These are phyloP conservation scores for Leishmania major DNA, from an alignment of 208 protist genomes.

Conservation along the genomic window DNA sequence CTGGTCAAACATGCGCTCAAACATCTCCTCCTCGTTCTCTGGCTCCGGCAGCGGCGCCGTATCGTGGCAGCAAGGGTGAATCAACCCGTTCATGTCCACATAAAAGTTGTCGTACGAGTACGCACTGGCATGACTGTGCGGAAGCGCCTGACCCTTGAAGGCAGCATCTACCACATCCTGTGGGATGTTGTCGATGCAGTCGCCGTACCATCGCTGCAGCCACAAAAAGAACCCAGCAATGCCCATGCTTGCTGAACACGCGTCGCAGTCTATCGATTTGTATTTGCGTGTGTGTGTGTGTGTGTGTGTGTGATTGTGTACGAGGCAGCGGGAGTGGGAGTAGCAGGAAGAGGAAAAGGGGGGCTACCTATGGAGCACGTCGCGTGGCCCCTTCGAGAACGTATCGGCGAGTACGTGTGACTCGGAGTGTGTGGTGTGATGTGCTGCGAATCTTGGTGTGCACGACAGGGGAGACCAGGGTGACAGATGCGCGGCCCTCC, in stretches of 20 bases:
- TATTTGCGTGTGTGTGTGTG: background rate
- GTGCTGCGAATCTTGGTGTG: background rate
- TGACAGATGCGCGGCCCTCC: background rate
- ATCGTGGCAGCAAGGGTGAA: constrained; percentile 99
- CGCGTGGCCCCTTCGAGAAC: background rate
- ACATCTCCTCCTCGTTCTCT: constrained; percentile 92
- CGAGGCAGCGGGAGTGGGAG: background rate
- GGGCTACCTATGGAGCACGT: background rate
- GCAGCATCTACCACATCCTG: constrained; percentile 65
- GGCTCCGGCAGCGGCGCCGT: constrained; percentile 87
- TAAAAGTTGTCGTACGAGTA: constrained; percentile 98
- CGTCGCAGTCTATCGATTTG: background rate
- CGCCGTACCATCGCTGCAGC: constrained; percentile 81
- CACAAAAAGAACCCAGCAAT: constrained; percentile 92
- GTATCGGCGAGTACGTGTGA: background rate
- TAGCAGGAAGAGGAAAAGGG: background rate
- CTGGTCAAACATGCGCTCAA: constrained; percentile 95
- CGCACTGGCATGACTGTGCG: constrained; percentile 24
- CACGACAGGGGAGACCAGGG: background rate
- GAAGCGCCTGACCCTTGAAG: constrained; percentile 35
- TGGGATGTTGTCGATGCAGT: constrained; percentile 86
- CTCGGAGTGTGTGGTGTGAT: background rate
- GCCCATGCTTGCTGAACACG: constrained; percentile 51
- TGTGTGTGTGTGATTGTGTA: background rate
- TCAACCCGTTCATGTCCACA: constrained; percentile 99